These are phyloP conservation scores for Picea abies DNA, from an alignment of 83 land plant genomes.

Conservation along the genomic window DNA sequence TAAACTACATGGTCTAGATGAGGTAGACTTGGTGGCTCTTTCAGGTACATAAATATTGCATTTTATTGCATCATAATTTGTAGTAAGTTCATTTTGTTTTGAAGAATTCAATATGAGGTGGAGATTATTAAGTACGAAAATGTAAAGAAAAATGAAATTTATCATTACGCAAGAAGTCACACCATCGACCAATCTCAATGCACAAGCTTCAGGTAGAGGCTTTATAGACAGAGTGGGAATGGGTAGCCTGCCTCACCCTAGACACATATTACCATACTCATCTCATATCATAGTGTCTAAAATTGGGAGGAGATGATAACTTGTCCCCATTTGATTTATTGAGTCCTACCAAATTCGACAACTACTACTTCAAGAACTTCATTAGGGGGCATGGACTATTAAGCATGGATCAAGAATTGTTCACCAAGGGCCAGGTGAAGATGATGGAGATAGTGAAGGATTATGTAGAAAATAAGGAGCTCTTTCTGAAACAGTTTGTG, in stretches of 20 bases:
- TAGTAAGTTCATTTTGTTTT: too few relatives aligned
- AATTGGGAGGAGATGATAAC: slow-evolving; percentile 63
- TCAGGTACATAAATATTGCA: not conserved
- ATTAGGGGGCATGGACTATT: slow-evolving; percentile 20
- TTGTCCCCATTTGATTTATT: too few relatives aligned
- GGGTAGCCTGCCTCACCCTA: slow-evolving; percentile 51
- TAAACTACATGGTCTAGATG: slow-evolving; percentile 47
- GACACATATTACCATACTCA: slow-evolving; percentile 32
- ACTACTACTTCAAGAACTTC: slow-evolving; percentile 69
- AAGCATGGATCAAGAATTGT: slow-evolving; percentile 20
- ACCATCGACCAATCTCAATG: slow-evolving; percentile 72
- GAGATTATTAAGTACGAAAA: too few relatives aligned
- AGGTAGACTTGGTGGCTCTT: slow-evolving; percentile 58
- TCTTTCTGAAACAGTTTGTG: slow-evolving; percentile 20
- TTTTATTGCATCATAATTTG: too few relatives aligned
- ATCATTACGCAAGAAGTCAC: slow-evolving; percentile 57
- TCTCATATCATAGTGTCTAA: slow-evolving; percentile 45
- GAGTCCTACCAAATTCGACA: slow-evolving; percentile 63
- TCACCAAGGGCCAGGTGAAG: not conserved
- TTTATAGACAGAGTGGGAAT: slow-evolving; percentile 74
- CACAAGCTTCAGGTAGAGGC: slow-evolving; percentile 72
- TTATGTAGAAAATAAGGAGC: not conserved
- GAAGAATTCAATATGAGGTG: too few relatives aligned
- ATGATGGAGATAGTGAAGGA: not conserved
- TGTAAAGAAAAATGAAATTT: too few relatives aligned